Base-by-base conservation (phyloP, 306 rosid species). In the Datisca glomerata region DNA sequence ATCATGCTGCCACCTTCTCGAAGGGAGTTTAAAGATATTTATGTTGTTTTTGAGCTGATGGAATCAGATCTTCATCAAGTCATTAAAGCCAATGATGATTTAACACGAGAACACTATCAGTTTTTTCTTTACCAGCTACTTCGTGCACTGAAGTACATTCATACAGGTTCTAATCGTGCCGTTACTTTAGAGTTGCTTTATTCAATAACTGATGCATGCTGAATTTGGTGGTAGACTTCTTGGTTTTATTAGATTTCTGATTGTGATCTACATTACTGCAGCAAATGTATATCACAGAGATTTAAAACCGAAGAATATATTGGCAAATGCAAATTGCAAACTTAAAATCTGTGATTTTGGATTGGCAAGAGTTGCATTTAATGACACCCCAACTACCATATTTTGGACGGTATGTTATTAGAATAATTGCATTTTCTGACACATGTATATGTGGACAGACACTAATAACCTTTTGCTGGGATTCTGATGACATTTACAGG, bases 291-390 rank as follows among this genome's bases (percentile, higher is more conserved):
- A 83, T 67, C 97, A 89, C 56, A 66, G 97, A 70, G 97, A 89
- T 69, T 81, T 89, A 41, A 89, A 89, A 56, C 97, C 97, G 18
- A 89, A 89, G 72, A 89, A 89, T 57, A 80, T 89, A 62, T 67
- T 89, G 75, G 95, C 93, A 51, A 89, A 89, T 53, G 97, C 97
- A 40, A 83, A 89, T 72, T 83, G 97, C 71, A 89, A 89, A 59
- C 97, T 89, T 35, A 89, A 89, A 77, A 69, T 89, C 31, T 89
- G 97, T 63, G 97, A 89, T 69, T 80, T 89, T 69, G 97, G 97
- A 41, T 61, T 89, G 28, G 97, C 97, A 17, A 72, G 97, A 70
- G 97, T 89, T 74, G 85, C 97, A 48, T 83, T 89, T 51, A 83
- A 43, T 55, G 97, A 89, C 70, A 68, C 78, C 18, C 95, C 97